Base-by-base conservation (phyloP, 768 basidiomycete genomes). In the Candolleomyces eurysporus region DNA sequence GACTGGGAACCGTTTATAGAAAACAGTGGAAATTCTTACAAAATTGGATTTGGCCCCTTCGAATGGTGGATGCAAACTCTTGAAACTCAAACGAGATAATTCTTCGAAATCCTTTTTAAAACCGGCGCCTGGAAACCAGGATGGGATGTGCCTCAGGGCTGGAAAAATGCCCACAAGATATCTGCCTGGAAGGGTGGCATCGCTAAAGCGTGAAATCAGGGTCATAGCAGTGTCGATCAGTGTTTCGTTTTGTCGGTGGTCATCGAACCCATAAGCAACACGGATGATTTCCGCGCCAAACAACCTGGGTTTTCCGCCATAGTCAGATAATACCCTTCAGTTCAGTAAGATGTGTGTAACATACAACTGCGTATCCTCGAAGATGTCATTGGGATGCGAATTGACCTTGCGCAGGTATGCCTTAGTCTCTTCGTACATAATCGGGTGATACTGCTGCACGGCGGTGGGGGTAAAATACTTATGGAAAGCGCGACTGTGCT, bases 231-330 rank as follows among this genome's bases (percentile, higher is more conserved):
- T 21, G 5, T 60, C 36, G 10, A 78, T 62, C 48, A 72, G 68
- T 0, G 68, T 68, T 58, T 77, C 72, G 58, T 76, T 61, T 17
- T 68, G 63, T 8, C 66, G 61, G 5, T 63, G 50, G 9, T 72
- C 61, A 13, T 71, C 43, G 11, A 73, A 62, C 4, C 76, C 76
- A 57, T 77, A 77, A 1, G 67, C 66, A 17, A 70, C 63, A 4
- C 65, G 64, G 2, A 75, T 64, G 42, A 82, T 81, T 52, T 79
- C 80, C 1, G 75, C 69, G 40, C 77, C 76, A 36, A 60, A 53
- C 5, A 43, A 43, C n/a, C 59, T 60, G 22, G 14, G 7, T 16
- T n/a, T 11, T 31, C 2, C 21, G 43, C 17, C 19, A 43, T 26
- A 4, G 26, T 26, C 26, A 26, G 26, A 26, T 26, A 26, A 26